Evolutionary conservation across 768 basidiomycete genomes (phyloP).

Genomic region (Porpolomopsis calyptriformis): DNA sequence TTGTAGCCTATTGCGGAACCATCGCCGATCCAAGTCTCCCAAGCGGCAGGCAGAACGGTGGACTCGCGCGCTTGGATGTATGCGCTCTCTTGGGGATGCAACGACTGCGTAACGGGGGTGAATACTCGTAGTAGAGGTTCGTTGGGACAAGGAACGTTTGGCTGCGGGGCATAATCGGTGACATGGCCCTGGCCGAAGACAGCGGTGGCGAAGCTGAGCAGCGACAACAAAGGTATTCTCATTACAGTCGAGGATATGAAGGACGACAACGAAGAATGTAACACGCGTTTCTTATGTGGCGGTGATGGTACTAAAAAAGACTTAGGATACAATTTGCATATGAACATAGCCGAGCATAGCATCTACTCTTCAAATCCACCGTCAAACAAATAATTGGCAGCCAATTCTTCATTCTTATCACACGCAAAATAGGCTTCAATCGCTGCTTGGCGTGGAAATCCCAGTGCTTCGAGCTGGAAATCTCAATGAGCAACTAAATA

Average conservation of each 20-base stretch:
- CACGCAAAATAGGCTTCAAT: constrained; percentile 90
- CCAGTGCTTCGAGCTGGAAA: constrained; percentile 69
- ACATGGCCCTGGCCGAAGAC: constrained; percentile 21
- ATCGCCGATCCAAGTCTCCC: constrained; percentile 51
- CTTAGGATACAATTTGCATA: not conserved
- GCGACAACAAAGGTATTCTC: not conserved
- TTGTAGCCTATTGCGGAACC: constrained; percentile 44
- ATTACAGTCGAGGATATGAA: not conserved
- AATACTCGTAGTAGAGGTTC: constrained; percentile 43
- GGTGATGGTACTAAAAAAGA: no score
- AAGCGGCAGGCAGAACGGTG: constrained; percentile 34
- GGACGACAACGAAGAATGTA: no score
- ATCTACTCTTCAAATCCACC: constrained; percentile 40
- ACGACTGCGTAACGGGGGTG: constrained; percentile 37
- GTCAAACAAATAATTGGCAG: constrained; percentile 91
- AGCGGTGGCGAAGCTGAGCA: not conserved
- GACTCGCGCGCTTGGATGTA: constrained; percentile 38
- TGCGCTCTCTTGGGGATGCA: constrained; percentile 37
- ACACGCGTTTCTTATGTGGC: no score
- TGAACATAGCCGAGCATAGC: constrained; percentile 10
- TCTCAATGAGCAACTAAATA: constrained; percentile 7
- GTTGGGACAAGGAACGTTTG: constrained; percentile 42
- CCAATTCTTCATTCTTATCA: constrained; percentile 94
- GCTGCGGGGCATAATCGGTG: constrained; percentile 42
- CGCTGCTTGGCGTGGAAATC: constrained; percentile 74